Evolutionary conservation across 805 yeast species (phyloP).

Genomic region (Priceomyces fermenticarens): DNA sequence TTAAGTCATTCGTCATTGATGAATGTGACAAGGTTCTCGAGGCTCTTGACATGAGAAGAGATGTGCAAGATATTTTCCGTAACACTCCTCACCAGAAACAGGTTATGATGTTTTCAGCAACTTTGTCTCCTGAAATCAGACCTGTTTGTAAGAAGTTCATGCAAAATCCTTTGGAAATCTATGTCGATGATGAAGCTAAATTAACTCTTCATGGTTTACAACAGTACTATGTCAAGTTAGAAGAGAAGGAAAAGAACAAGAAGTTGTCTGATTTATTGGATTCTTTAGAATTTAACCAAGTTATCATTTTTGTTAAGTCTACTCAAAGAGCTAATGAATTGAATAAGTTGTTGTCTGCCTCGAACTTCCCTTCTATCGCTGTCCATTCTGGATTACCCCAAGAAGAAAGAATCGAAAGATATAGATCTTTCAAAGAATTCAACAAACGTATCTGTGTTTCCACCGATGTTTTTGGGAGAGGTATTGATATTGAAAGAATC

Average conservation of each 20-base stretch:
- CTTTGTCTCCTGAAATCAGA: conserved; percentile 89
- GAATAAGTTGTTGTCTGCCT: conserved; percentile 81
- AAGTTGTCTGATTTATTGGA: conserved; percentile 90
- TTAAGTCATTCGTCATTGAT: conserved; percentile 92
- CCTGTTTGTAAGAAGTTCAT: conserved; percentile 97
- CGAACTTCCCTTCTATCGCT: conserved; percentile 95
- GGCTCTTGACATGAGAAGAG: conserved; percentile 91
- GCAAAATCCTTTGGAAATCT: conserved; percentile 96
- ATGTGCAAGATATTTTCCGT: conserved; percentile 96
- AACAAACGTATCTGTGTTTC: conserved; percentile 98
- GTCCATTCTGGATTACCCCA: conserved; percentile 95
- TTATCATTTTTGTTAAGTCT: conserved; percentile 90
- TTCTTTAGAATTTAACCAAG: conserved; percentile 95
- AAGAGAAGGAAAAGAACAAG: conserved; percentile 89
- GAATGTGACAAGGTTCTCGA: conserved; percentile 99
- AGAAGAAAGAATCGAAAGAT: conserved; percentile 96
- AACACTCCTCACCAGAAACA: conserved; percentile 97
- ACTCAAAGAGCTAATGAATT: conserved; percentile 90
- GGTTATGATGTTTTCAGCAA: conserved; percentile 99
- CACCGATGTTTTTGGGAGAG: conserved; percentile 98
- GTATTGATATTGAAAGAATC: conserved; percentile 98
- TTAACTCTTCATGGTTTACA: conserved; percentile 96
- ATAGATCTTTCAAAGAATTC: conserved; percentile 95
- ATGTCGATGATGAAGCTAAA: conserved; percentile 96
- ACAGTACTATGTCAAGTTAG: conserved; percentile 88